Conservation (phyloP, 345 rosid genomes). For the Reutealis trisperma region DNA sequence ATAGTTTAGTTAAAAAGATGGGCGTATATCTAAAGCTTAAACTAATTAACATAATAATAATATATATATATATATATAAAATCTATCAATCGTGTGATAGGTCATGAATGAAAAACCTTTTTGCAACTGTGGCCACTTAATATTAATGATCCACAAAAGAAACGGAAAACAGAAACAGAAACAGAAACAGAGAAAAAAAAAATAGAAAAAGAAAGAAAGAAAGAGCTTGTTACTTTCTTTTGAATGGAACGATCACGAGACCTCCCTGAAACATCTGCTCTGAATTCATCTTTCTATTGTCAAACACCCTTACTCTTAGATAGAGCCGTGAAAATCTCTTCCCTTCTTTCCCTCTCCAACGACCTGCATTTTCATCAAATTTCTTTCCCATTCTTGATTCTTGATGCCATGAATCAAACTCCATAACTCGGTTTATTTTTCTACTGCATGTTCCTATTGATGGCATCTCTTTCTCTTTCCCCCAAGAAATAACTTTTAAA, state of each 20-base stretch:
- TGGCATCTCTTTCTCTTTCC: constrained; percentile 14
- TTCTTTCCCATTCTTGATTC: constrained; percentile 22
- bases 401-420: constrained; percentile 11
- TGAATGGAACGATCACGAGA: constrained; percentile 82
- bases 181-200: background rate
- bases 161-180: background rate
- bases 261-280: constrained; percentile 64
- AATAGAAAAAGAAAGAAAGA: background rate
- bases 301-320: constrained; percentile 41
- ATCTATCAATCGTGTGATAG: too few relatives aligned
- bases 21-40: background rate
- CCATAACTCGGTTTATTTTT: background rate
- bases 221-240: constrained; percentile 44
- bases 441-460: background rate
- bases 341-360: constrained; percentile 20
- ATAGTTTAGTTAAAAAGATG: background rate
- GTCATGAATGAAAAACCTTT: constrained; percentile 7
- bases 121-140: constrained; percentile 28
- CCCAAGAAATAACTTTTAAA: background rate
- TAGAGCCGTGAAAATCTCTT: constrained; percentile 35
- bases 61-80: too few relatives aligned
- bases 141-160: constrained; percentile 32
- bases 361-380: constrained; percentile 21
- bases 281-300: constrained; percentile 63
- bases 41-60: background rate